Percentiles rank a stretch among this genome's conserved stretches.
Conservation (phyloP, 495 filamentous ascomycete species). For the Xylona heveae region DNA sequence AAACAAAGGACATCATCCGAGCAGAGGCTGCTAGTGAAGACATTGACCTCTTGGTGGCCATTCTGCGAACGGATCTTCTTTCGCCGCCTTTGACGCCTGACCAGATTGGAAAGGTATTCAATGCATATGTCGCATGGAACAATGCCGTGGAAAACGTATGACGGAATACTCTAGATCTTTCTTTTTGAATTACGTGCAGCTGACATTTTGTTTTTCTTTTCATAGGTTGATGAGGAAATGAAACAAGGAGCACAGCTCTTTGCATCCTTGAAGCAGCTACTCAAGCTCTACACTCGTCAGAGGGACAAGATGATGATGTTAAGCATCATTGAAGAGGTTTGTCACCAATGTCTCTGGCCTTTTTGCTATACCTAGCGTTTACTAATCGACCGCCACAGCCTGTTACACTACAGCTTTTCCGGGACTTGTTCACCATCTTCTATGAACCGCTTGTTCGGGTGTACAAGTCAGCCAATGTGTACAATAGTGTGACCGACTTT, state of each 20-base stretch:
- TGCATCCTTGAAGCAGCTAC: conserved; percentile 79
- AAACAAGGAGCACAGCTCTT: conserved; percentile 76
- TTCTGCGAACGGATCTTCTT: conserved; percentile 55
- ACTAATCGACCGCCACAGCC: conserved; percentile 21
- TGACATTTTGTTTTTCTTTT: conserved; percentile 1
- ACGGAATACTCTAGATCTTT: too few species aligned
- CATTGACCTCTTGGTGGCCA: conserved; percentile 64
- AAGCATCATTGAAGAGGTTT: conserved; percentile 66
- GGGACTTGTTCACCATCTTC: conserved; percentile 95
- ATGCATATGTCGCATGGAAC: conserved; percentile 94
- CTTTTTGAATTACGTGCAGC: too few species aligned
- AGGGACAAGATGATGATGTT: conserved; percentile 97
- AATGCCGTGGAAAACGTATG: conserved; percentile 77
- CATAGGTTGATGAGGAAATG: conserved; percentile 51
- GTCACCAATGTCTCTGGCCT: not conserved
- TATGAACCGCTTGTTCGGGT: conserved; percentile 92
- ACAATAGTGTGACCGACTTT: conserved; percentile 91
- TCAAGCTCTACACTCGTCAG: conserved; percentile 80
- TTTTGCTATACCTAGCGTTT: not conserved
- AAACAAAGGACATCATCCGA: conserved; percentile 49
- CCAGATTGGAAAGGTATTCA: conserved; percentile 69
- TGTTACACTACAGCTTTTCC: conserved; percentile 77
- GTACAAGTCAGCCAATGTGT: conserved; percentile 97
- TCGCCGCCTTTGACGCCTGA: conserved; percentile 41
- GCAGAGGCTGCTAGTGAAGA: conserved; percentile 45